phyloP scores from a whole-genome alignment of 257 asterid species.

The Plantago elongata region DNA sequence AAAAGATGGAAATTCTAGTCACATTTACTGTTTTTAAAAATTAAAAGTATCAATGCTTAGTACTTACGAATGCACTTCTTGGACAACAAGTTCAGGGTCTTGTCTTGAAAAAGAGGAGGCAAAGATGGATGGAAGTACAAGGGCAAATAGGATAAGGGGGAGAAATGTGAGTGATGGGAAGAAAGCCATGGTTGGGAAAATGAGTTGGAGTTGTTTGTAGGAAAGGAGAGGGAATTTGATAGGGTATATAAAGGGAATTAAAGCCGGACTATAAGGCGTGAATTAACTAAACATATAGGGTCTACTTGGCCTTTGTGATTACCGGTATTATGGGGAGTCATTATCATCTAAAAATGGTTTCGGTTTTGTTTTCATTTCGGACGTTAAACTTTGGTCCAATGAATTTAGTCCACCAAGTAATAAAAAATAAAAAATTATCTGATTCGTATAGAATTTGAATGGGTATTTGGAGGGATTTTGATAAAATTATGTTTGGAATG shows the following conservation, averaged over 20 bases:
- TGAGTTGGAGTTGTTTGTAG: neutral
- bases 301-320: constrained; percentile 38
- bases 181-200: constrained; percentile 28
- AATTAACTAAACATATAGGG: constrained; percentile 62
- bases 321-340: constrained; percentile 63
- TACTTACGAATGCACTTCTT: constrained; percentile 48
- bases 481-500: too few species aligned
- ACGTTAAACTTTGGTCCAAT: constrained; percentile 33
- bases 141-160: constrained; percentile 17
- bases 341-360: constrained; percentile 14
- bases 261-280: constrained; percentile 51
- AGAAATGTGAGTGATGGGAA: constrained; percentile 18
- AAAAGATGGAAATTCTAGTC: neutral
- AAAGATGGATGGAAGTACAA: constrained; percentile 27
- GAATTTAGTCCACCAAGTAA: too few species aligned
- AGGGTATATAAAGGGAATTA: constrained; percentile 31
- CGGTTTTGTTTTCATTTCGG: constrained; percentile 27
- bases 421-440: too few species aligned
- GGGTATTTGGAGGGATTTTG: too few species aligned
- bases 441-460: too few species aligned
- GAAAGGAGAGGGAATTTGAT: constrained; percentile 19
- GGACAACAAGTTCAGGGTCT: constrained; percentile 42
- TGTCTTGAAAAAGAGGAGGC: constrained; percentile 36
- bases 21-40: neutral
- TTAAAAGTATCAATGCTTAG: neutral